Evolutionary conservation across 208 protist species (phyloP).

Genomic region (Entamoeba invadens): DNA sequence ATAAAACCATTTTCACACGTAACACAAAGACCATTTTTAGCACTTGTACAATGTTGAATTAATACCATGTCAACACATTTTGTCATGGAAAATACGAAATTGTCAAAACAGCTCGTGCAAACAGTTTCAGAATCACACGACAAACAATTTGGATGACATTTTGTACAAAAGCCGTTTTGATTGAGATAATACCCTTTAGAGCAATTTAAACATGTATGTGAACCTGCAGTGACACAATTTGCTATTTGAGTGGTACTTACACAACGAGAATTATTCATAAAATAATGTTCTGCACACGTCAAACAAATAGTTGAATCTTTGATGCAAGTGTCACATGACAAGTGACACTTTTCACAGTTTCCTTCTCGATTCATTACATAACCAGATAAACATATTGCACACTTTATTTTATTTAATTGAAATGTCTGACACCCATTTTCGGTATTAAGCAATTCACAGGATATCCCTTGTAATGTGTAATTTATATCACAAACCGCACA

Average conservation of each 20-base stretch:
- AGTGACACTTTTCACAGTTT: neutral
- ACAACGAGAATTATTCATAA: neutral
- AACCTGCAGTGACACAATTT: neutral
- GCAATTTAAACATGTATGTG: neutral
- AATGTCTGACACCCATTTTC: too few relatives aligned
- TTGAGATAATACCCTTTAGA: neutral
- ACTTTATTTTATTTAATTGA: neutral
- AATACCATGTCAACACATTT: too few relatives aligned
- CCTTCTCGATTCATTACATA: neutral
- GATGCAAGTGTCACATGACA: neutral
- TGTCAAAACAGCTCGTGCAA: neutral
- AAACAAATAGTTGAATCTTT: neutral
- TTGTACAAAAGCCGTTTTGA: neutral
- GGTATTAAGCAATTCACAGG: too few relatives aligned
- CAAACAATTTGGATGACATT: neutral
- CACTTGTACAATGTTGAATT: neutral
- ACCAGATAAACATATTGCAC: neutral
- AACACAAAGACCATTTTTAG: too few relatives aligned
- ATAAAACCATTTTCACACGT: too few relatives aligned
- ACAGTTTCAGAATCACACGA: neutral
- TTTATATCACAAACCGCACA: too few relatives aligned
- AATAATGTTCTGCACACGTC: neutral
- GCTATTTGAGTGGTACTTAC: neutral
- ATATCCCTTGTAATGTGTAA: too few relatives aligned
- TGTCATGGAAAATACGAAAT: too few relatives aligned